Conservation (phyloP, 495 filamentous ascomycete species). For the Echria macrotheca region DNA sequence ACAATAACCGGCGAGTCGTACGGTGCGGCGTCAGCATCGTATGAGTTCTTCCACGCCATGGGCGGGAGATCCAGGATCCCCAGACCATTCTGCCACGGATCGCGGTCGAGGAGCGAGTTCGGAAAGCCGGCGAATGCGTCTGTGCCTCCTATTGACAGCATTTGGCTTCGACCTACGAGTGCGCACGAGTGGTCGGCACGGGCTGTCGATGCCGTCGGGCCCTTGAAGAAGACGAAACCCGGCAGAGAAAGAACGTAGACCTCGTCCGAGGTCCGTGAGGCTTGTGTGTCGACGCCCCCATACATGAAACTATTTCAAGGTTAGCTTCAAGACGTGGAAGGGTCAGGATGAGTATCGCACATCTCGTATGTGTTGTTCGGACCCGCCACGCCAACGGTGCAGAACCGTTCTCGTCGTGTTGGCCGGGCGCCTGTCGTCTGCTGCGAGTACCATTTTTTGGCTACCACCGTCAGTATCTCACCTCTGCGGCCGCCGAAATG, state of each 20-base stretch:
- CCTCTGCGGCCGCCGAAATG: background rate
- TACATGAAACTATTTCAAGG: conserved; percentile 27
- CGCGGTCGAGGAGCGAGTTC: conserved; percentile 16
- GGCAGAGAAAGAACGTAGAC: conserved; percentile 40
- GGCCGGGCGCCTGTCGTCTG: conserved; percentile 25
- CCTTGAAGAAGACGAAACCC: conserved; percentile 39
- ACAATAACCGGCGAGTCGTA: conserved; percentile 32
- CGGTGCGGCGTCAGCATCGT: conserved; percentile 29
- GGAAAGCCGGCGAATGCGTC: conserved; percentile 17
- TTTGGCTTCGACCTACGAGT: conserved; percentile 31
- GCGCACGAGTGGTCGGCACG: conserved; percentile 31
- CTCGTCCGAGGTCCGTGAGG: conserved; percentile 14
- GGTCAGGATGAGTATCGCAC: background rate
- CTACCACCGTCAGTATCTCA: conserved; percentile 3
- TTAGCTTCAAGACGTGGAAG: conserved; percentile 21
- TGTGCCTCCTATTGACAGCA: conserved; percentile 33
- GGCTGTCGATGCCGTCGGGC: conserved; percentile 18
- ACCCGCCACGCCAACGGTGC: conserved; percentile 30
- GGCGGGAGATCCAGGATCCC: conserved; percentile 37
- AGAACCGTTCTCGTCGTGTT: conserved; percentile 20
- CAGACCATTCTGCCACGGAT: conserved; percentile 38
- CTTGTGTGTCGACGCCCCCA: conserved; percentile 21
- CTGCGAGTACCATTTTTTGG: conserved; percentile 31
- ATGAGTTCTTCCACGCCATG: conserved; percentile 31
- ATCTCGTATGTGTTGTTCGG: conserved; percentile 14